Conservation (phyloP, 352 stramenopile genomes). For the Blastocystis sp. region DNA sequence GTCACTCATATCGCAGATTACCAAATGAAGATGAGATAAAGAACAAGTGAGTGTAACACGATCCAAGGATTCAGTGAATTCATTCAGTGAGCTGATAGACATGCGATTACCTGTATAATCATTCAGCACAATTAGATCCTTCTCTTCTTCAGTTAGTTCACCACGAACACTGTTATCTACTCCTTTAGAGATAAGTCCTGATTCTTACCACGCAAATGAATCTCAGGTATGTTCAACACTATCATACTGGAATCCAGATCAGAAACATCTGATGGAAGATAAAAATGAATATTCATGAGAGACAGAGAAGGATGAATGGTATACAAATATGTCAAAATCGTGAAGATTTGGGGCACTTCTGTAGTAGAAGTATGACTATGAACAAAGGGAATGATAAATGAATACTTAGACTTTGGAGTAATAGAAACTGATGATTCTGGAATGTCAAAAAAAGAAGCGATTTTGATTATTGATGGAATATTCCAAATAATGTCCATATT, state of each 20-base stretch:
- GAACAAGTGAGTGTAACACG: neutral
- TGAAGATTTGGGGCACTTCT: slow-evolving; percentile 36
- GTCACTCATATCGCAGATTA: slow-evolving; percentile 25
- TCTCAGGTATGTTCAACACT: neutral
- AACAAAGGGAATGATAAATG: neutral
- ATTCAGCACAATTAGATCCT: slow-evolving; percentile 47
- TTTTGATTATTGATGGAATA: slow-evolving; percentile 29
- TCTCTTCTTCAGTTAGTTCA: slow-evolving; percentile 42
- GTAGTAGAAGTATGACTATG: neutral
- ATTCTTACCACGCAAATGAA: neutral
- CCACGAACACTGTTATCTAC: slow-evolving; percentile 47
- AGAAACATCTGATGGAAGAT: neutral
- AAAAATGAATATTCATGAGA: slow-evolving; percentile 21
- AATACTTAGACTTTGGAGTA: neutral
- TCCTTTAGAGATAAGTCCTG: neutral
- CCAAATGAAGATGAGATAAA: neutral
- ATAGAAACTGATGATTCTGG: neutral
- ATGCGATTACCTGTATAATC: neutral
- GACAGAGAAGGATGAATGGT: slow-evolving; percentile 47
- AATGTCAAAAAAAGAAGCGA: slow-evolving; percentile 45
- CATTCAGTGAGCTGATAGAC: neutral
- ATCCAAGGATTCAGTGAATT: neutral
- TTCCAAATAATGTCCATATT: slow-evolving; percentile 32
- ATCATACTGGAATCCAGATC: neutral
- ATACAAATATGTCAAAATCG: slow-evolving; percentile 55